phyloP scores from a whole-genome alignment of 2,329 filamentous ascomycete genomes.

The Pseudocercospora cruenta region DNA sequence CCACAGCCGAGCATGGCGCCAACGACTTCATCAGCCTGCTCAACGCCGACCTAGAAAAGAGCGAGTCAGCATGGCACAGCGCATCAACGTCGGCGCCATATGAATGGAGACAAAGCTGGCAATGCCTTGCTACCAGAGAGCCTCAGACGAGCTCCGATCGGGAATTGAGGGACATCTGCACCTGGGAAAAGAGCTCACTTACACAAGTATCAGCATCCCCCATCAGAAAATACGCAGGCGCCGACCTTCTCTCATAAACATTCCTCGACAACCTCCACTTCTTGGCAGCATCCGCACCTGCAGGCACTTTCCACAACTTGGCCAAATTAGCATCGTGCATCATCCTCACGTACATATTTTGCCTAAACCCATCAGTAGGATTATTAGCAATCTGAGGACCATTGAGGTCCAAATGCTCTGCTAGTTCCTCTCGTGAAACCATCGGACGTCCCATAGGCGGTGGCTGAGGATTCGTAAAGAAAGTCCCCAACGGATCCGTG shows the following conservation, averaged over 20 bases:
- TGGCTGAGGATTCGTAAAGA: constrained; percentile 37
- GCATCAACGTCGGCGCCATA: not conserved
- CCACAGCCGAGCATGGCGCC: constrained; percentile 35
- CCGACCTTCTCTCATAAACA: constrained; percentile 28
- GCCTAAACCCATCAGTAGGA: constrained; percentile 18
- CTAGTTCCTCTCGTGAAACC: constrained; percentile 23
- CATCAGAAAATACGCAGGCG: constrained; percentile 37
- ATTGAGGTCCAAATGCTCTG: constrained; percentile 30
- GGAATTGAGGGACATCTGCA: not conserved
- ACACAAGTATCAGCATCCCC: constrained; percentile 33
- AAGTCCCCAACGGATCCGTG: constrained; percentile 37
- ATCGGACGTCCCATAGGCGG: constrained; percentile 24
- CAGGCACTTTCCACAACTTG: constrained; percentile 28
- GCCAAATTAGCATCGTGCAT: constrained; percentile 34
- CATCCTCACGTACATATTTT: constrained; percentile 36
- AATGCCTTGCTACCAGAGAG: too few species aligned
- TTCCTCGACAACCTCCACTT: constrained; percentile 34
- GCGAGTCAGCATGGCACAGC: not conserved
- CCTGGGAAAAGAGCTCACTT: not conserved
- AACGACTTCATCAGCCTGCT: constrained; percentile 38
- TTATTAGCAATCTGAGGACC: constrained; percentile 32
- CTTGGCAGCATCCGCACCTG: constrained; percentile 24
- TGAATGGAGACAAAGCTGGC: too few species aligned
- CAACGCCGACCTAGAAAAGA: constrained; percentile 24
- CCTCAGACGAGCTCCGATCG: not conserved